These are phyloP conservation scores for Draba incana DNA, from an alignment of 345 rosid genomes.

Conservation along the genomic window DNA sequence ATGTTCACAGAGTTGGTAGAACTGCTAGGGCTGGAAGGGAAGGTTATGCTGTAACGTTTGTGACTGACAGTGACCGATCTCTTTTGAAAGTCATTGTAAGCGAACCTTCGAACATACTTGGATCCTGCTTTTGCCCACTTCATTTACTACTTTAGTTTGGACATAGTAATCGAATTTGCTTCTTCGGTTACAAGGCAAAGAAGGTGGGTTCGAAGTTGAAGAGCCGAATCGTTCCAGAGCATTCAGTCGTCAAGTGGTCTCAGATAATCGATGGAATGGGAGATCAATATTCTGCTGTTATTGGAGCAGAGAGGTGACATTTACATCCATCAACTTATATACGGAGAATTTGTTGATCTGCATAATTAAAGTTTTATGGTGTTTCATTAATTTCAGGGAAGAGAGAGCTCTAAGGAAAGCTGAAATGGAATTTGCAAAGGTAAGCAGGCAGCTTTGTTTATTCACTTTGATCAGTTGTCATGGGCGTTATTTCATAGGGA, in stretches of 20 bases:
- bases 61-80: slow-evolving; percentile 90
- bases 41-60: slow-evolving; percentile 95
- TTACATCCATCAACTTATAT: slow-evolving; percentile 10
- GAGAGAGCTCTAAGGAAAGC: slow-evolving; percentile 90
- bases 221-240: slow-evolving; percentile 83
- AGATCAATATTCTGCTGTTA: slow-evolving; percentile 68
- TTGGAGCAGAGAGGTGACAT: slow-evolving; percentile 79
- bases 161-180: slow-evolving; percentile 1
- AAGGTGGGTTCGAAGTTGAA: slow-evolving; percentile 88
- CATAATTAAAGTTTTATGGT: slow-evolving; percentile 25
- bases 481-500: background rate
- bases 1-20: slow-evolving; percentile 95
- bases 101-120: slow-evolving; percentile 14
- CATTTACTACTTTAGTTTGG: slow-evolving; percentile 14
- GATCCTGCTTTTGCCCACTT: slow-evolving; percentile 14
- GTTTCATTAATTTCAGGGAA: slow-evolving; percentile 59
- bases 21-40: slow-evolving; percentile 99
- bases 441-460: slow-evolving; percentile 34
- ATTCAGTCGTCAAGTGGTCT: slow-evolving; percentile 86
- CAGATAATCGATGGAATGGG: slow-evolving; percentile 86
- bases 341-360: slow-evolving; percentile 6
- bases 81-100: slow-evolving; percentile 93
- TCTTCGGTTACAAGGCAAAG: slow-evolving; percentile 58
- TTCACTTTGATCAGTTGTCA: slow-evolving; percentile 12
- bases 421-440: slow-evolving; percentile 97